phyloP scores from a whole-genome alignment of 1,284 basidiomycete species.

The Sporisorium scitamineum region DNA sequence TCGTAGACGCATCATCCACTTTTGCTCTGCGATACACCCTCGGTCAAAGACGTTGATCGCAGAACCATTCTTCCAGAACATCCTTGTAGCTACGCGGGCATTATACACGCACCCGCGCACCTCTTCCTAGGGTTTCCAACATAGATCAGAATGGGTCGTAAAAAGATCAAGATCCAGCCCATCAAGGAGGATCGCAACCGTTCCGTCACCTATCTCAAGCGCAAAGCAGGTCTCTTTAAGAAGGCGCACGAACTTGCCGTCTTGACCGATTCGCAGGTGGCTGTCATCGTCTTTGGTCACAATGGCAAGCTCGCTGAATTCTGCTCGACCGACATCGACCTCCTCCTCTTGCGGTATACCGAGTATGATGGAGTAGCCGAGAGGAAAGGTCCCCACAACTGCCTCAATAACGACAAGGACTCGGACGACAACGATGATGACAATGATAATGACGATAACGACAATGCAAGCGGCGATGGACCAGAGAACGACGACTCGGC shows the following conservation, averaged over 20 bases:
- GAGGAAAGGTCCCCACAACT: constrained; percentile 48
- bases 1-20: background rate
- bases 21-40: background rate
- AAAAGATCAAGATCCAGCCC: constrained; percentile 90
- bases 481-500: constrained; percentile 10
- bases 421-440: constrained; percentile 46
- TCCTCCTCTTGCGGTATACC: constrained; percentile 58
- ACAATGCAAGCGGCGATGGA: constrained; percentile 20
- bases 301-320: constrained; percentile 66
- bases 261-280: constrained; percentile 78
- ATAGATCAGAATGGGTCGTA: constrained; percentile 76
- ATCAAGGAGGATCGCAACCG: constrained; percentile 90
- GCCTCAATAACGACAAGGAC: constrained; percentile 43
- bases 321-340: constrained; percentile 62
- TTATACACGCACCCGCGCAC: constrained; percentile 12
- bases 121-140: too few species aligned
- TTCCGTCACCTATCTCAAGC: constrained; percentile 90
- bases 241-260: constrained; percentile 90
- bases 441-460: constrained; percentile 27
- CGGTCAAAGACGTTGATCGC: background rate
- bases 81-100: background rate
- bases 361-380: constrained; percentile 51
- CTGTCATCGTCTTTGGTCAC: constrained; percentile 77
- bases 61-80: background rate
- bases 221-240: constrained; percentile 89